Evolutionary conservation across 176 grass and related monocot genomes (phyloP), one percentile per base, ranked within the genome.

Genomic region (Triticum urartu): DNA sequence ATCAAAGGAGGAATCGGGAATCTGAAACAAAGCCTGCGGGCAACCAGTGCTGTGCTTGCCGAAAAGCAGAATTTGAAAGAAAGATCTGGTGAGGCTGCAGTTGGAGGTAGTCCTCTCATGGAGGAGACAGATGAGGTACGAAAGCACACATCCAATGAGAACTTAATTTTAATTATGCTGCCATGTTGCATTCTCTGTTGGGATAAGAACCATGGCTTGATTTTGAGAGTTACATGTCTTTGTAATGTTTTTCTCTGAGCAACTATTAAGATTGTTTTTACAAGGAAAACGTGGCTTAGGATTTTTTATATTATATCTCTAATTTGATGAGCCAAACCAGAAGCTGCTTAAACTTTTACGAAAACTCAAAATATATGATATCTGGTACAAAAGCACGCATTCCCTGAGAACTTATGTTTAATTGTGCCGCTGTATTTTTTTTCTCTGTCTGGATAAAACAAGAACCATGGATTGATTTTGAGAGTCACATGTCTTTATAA

Each of bases 11-110:
- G 88, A 58, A 83, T 92, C 43, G 90, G 89, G 26, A 88, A 59
- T 73, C 79, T 98, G 8, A 98, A 91, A 88, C 91, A 82, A 85
- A 94, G 92, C 81, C 84, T 98, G 88, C 40, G 87, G 34, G 75
- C 64, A 66, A 75, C 81, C 47, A 66, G 62, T 78, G 77, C 69
- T 24, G 77, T 89, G 58, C 85, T 95, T 50, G 64, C 28, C 67
- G 96, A 95, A 64, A 94, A 95, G 79, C 67, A 48, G 60, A 87
- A 47, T 88, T 28, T 85, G 72, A 64, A 85, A 86, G 81, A 74
- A 83, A 84, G 79, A 73, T 77, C 78, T 80, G 32, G 40, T 42
- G 83, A 88, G 28, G 11, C 12, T 38, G 83, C 62, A 24, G 81
- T 42, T 48, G 79, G 25, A 75, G 68, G 50, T 76, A 52, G 36